These are phyloP conservation scores for Phytophthora pisi DNA, from an alignment of 352 stramenopile genomes.

Conservation along the genomic window DNA sequence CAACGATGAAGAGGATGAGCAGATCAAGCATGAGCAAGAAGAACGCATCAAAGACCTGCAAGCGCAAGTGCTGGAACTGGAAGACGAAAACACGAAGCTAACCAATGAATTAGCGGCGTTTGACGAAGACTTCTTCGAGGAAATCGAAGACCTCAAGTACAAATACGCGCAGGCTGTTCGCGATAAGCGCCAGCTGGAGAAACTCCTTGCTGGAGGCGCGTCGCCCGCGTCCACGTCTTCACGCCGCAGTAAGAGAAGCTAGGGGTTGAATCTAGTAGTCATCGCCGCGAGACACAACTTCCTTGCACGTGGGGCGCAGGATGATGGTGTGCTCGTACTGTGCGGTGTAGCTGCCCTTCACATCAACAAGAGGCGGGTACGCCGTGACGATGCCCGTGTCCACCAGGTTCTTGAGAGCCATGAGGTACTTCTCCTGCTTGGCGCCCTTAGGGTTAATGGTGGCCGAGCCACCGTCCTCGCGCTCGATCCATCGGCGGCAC, in stretches of 20 bases:
- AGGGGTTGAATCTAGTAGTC: slow-evolving; percentile 90
- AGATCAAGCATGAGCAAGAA: slow-evolving; percentile 13
- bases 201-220: slow-evolving; percentile 20
- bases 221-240: slow-evolving; percentile 25
- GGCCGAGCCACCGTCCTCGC: slow-evolving; percentile 95
- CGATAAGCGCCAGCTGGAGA: slow-evolving; percentile 75
- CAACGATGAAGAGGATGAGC: slow-evolving; percentile 5
- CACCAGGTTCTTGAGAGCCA: slow-evolving; percentile 97
- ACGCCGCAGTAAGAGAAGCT: slow-evolving; percentile 18
- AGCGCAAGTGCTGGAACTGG: slow-evolving; percentile 45
- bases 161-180: slow-evolving; percentile 90
- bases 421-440: slow-evolving; percentile 98
- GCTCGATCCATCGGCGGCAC: slow-evolving; percentile 97
- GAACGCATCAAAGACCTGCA: slow-evolving; percentile 47
- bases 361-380: slow-evolving; percentile 97
- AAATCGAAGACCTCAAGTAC: slow-evolving; percentile 97
- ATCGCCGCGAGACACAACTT: slow-evolving; percentile 97
- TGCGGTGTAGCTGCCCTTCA: slow-evolving; percentile 96
- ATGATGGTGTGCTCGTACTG: slow-evolving; percentile 99
- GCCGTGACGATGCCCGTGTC: slow-evolving; percentile 95
- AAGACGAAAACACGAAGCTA: slow-evolving; percentile 77
- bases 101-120: slow-evolving; percentile 89
- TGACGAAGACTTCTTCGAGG: slow-evolving; percentile 95
- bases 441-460: slow-evolving; percentile 92
- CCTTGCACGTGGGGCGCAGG: slow-evolving; percentile 96